A percentile compares a stretch with the other conserved stretches of the same genome.
These are phyloP conservation scores for Gastrolobium villosum DNA, from an alignment of 306 rosid genomes.

Conservation along the genomic window DNA sequence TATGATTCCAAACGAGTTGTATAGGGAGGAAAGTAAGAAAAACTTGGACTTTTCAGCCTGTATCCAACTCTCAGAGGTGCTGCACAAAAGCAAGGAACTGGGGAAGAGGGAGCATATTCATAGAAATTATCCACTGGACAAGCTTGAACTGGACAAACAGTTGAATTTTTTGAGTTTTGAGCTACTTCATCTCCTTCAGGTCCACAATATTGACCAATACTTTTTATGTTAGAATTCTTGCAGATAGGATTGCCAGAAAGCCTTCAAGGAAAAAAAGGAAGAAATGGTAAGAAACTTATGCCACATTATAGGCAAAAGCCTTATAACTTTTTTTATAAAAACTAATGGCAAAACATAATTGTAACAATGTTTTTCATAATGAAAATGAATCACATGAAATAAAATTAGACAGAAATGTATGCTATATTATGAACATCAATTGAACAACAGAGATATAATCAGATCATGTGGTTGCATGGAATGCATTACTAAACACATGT, in stretches of 20 bases:
- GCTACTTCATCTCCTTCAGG: slow-evolving; percentile 43
- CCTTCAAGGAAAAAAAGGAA: slow-evolving; percentile 57
- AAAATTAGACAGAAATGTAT: neutral
- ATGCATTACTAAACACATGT: slow-evolving; percentile 32
- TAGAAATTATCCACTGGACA: slow-evolving; percentile 73
- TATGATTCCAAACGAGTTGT: slow-evolving; percentile 48
- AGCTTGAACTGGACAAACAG: slow-evolving; percentile 50
- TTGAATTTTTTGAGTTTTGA: slow-evolving; percentile 42
- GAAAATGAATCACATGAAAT: slow-evolving; percentile 34
- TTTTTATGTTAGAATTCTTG: slow-evolving; percentile 55
- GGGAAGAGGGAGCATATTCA: slow-evolving; percentile 68
- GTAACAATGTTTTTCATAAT: slow-evolving; percentile 9
- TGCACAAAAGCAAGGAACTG: slow-evolving; percentile 76
- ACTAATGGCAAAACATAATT: slow-evolving; percentile 20
- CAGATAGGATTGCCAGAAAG: slow-evolving; percentile 89
- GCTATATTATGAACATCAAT: slow-evolving; percentile 25
- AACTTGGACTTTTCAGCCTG: slow-evolving; percentile 95
- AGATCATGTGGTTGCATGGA: slow-evolving; percentile 27
- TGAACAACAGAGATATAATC: slow-evolving; percentile 29
- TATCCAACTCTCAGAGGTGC: slow-evolving; percentile 80
- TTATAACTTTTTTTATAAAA: slow-evolving; percentile 13
- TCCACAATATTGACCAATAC: slow-evolving; percentile 64
- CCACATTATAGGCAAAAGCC: slow-evolving; percentile 14
- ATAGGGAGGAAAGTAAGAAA: slow-evolving; percentile 79
- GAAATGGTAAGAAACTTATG: slow-evolving; percentile 30